A percentile compares a stretch with the other conserved stretches of the same genome.
Conservation (phyloP, 2,329 filamentous ascomycete species). For the Zymoseptoria tritici region DNA sequence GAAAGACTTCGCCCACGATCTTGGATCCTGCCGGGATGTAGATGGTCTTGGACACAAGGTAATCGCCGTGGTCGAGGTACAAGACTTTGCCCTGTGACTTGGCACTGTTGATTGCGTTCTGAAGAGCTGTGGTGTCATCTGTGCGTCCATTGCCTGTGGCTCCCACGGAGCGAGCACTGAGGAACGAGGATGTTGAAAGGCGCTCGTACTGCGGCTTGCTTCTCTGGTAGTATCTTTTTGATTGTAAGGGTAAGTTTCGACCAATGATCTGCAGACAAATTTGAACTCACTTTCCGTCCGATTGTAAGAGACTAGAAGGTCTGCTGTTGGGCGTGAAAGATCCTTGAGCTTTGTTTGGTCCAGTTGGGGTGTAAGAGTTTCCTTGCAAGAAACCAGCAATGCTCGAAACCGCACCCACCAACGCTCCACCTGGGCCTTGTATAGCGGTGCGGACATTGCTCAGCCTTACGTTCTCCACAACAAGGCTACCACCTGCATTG, state of each 20-base stretch:
- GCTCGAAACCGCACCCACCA: slow-evolving; percentile 20
- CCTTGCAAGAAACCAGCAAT: slow-evolving; percentile 40
- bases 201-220: slow-evolving; percentile 50
- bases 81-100: slow-evolving; percentile 47
- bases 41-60: slow-evolving; percentile 60
- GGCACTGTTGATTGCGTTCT: slow-evolving; percentile 49
- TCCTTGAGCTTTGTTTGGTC: slow-evolving; percentile 39
- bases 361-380: slow-evolving; percentile 38
- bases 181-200: slow-evolving; percentile 32
- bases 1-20: slow-evolving; percentile 54
- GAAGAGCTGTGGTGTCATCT: slow-evolving; percentile 55
- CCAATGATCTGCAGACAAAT: not conserved
- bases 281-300: slow-evolving; percentile 31
- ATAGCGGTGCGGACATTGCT: slow-evolving; percentile 43
- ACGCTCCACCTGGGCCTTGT: slow-evolving; percentile 30
- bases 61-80: slow-evolving; percentile 69
- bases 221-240: slow-evolving; percentile 37
- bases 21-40: slow-evolving; percentile 53
- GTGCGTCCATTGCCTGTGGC: slow-evolving; percentile 48
- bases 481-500: slow-evolving; percentile 42
- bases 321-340: slow-evolving; percentile 37
- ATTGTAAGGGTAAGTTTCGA: not conserved
- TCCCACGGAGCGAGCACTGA: slow-evolving; percentile 37
- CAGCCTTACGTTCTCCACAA: slow-evolving; percentile 49
- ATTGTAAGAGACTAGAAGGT: slow-evolving; percentile 37